phyloP scores from a whole-genome alignment of 495 filamentous ascomycete species.

The Talaromyces stipitatus region DNA sequence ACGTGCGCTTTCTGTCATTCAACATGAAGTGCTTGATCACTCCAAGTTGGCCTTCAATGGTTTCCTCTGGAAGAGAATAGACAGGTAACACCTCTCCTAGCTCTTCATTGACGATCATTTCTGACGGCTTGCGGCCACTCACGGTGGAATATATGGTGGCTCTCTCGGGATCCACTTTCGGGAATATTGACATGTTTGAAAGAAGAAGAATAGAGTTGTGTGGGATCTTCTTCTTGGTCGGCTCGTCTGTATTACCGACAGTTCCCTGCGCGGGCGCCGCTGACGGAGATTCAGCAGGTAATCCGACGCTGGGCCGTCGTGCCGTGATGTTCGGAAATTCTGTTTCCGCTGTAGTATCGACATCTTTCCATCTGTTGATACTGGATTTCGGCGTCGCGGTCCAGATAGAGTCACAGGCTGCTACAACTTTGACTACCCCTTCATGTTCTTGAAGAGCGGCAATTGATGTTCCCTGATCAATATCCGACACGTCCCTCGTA shows the following conservation, averaged over 20 bases:
- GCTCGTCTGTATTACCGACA: slow-evolving; percentile 20
- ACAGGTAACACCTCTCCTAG: slow-evolving; percentile 54
- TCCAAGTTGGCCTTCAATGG: slow-evolving; percentile 92
- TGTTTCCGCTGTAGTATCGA: slow-evolving; percentile 62
- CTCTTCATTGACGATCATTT: slow-evolving; percentile 52
- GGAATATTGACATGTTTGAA: slow-evolving; percentile 75
- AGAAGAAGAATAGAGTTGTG: slow-evolving; percentile 67
- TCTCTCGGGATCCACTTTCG: slow-evolving; percentile 43
- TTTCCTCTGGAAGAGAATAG: slow-evolving; percentile 69
- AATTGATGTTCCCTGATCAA: slow-evolving; percentile 84
- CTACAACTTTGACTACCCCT: slow-evolving; percentile 77
- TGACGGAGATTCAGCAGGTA: slow-evolving; percentile 13
- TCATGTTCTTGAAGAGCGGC: slow-evolving; percentile 88
- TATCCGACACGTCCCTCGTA: slow-evolving; percentile 63
- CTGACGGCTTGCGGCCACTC: slow-evolving; percentile 51
- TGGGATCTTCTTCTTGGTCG: slow-evolving; percentile 58
- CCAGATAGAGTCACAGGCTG: slow-evolving; percentile 78
- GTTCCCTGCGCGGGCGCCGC: slow-evolving; percentile 29
- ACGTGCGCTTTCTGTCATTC: slow-evolving; percentile 80
- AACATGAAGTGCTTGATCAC: slow-evolving; percentile 87
- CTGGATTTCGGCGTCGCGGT: slow-evolving; percentile 89
- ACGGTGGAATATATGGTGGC: slow-evolving; percentile 39
- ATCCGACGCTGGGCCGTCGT: slow-evolving; percentile 34
- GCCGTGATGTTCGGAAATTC: slow-evolving; percentile 49
- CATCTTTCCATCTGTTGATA: slow-evolving; percentile 88